Evolutionary conservation across 2,329 filamentous ascomycete genomes (phyloP).

Genomic region (Alternaria consortialis): DNA sequence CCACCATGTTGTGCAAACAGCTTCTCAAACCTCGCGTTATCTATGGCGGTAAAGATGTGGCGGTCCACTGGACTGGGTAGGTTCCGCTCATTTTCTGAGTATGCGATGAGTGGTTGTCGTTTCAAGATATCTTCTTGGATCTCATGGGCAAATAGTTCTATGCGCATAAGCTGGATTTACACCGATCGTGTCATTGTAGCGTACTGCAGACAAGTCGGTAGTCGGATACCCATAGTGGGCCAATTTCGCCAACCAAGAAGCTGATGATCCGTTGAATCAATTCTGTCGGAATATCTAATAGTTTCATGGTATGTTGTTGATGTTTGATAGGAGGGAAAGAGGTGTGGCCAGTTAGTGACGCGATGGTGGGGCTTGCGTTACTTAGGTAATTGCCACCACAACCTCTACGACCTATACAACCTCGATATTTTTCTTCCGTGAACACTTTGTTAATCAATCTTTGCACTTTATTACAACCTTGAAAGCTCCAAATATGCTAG

Average conservation of each 20-base stretch:
- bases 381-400: neutral
- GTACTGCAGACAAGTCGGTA: slow-evolving; percentile 11
- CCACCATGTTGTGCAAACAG: slow-evolving; percentile 9
- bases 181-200: neutral
- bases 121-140: slow-evolving; percentile 10
- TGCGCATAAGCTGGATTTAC: neutral
- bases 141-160: slow-evolving; percentile 5
- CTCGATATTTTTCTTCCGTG: neutral
- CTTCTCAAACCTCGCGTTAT: slow-evolving; percentile 7
- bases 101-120: neutral
- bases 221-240: slow-evolving; percentile 1
- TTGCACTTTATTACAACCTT: no score
- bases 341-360: neutral
- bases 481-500: no score
- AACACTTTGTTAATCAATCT: neutral
- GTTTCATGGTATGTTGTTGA: neutral
- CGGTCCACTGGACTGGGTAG: neutral
- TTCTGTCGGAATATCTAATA: neutral
- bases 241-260: neutral
- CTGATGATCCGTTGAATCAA: neutral
- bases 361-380: neutral
- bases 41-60: neutral
- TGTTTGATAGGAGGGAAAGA: neutral
- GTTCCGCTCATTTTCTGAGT: neutral
- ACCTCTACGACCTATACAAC: no score